Evolutionary conservation across 257 asterid genomes (phyloP).

Genomic region (Knoxia roxburghii): DNA sequence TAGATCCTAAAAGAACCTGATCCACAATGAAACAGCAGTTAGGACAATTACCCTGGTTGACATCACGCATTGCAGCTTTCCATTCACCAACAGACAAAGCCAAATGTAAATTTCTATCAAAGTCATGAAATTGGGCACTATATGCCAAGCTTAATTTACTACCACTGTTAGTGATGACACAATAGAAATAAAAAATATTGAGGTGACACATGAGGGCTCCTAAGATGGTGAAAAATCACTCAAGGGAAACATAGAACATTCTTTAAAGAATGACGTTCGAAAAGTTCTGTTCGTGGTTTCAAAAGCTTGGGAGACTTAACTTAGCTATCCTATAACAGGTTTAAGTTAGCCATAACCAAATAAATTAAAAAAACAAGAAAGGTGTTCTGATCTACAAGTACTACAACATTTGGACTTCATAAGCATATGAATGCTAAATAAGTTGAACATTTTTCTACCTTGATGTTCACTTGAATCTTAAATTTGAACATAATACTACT

Average conservation of each 20-base stretch:
- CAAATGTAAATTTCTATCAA: not conserved
- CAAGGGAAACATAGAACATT: not conserved
- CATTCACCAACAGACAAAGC: constrained; percentile 3
- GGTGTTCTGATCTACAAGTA: not conserved
- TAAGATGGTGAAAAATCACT: too few relatives aligned
- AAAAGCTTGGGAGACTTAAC: not conserved
- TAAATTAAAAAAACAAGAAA: not conserved
- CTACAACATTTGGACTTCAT: too few relatives aligned
- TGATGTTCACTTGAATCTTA: not conserved
- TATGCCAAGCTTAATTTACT: not conserved
- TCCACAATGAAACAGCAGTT: constrained; percentile 18
- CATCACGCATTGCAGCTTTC: constrained; percentile 1
- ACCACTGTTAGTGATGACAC: not conserved
- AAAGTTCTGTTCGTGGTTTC: not conserved
- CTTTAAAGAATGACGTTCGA: not conserved
- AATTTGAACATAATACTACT: not conserved
- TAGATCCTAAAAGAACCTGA: constrained; percentile 94
- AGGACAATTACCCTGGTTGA: constrained; percentile 4
- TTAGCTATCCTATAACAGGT: not conserved
- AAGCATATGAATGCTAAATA: not conserved
- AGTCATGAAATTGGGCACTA: not conserved
- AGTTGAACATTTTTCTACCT: not conserved
- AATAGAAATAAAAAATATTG: not conserved
- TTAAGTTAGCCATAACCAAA: not conserved
- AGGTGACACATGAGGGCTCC: not conserved